Percentiles rank a stretch among this genome's conserved stretches.
Conservation (phyloP, 2,329 filamentous ascomycete genomes). For the Ceratocystis diversiconidia region DNA sequence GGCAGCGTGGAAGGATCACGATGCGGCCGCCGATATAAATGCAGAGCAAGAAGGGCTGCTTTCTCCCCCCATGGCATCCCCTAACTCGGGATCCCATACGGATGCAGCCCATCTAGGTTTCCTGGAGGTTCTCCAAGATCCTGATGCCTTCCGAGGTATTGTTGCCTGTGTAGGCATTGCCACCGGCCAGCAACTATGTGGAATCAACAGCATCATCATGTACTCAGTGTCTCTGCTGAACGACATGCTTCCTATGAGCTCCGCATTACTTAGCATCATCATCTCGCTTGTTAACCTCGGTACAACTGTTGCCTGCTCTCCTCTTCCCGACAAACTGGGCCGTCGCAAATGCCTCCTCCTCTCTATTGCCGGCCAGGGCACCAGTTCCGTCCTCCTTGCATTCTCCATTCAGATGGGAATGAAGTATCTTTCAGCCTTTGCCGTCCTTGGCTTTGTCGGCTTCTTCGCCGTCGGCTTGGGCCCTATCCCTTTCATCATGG, state of each 20-base stretch:
- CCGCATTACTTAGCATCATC: constrained; percentile 69
- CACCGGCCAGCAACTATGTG: constrained; percentile 82
- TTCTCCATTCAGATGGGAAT: constrained; percentile 61
- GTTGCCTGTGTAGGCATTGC: constrained; percentile 80
- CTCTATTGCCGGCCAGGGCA: constrained; percentile 74
- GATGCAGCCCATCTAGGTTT: constrained; percentile 39
- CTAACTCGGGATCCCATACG: constrained; percentile 10
- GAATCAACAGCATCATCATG: constrained; percentile 97
- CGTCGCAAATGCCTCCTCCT: constrained; percentile 73
- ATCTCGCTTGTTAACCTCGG: constrained; percentile 78
- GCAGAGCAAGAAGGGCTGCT: constrained; percentile 62
- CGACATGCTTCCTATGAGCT: constrained; percentile 65
- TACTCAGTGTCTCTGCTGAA: constrained; percentile 86
- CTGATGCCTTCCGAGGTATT: constrained; percentile 56
- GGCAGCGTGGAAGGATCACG: constrained; percentile 34
- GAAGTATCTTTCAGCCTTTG: constrained; percentile 63
- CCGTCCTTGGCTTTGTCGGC: constrained; percentile 72
- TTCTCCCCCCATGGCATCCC: constrained; percentile 21
- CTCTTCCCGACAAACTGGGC: constrained; percentile 73
- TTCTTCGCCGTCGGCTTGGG: constrained; percentile 85
- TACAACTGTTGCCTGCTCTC: constrained; percentile 67
- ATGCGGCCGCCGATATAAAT: constrained; percentile 26
- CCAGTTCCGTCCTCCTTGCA: constrained; percentile 61
- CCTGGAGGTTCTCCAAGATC: constrained; percentile 50
- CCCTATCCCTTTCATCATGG: constrained; percentile 86